Conservation (phyloP, 768 basidiomycete species). For the Lactarius deliciosus region DNA sequence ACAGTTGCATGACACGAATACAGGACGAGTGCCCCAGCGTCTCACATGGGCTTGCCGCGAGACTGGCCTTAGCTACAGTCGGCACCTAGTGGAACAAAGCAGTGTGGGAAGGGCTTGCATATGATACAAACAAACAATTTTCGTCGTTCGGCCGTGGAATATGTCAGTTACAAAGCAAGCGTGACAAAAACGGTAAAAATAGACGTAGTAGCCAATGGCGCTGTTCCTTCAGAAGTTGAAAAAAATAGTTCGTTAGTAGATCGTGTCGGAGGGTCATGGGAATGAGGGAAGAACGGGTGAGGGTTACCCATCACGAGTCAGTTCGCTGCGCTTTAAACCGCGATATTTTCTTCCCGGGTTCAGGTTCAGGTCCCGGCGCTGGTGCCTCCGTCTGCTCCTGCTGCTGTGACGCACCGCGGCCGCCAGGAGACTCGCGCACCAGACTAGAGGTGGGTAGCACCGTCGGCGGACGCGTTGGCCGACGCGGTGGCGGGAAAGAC, state of each 20-base stretch:
- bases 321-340: slow-evolving; percentile 33
- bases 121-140: too few species aligned
- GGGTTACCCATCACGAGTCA: slow-evolving; percentile 11
- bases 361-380: slow-evolving; percentile 16
- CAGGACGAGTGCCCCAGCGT: too few species aligned
- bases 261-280: not conserved
- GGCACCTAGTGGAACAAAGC: too few species aligned
- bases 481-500: slow-evolving; percentile 29
- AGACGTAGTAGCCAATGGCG: too few species aligned
- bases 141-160: too few species aligned
- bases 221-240: not conserved
- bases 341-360: slow-evolving; percentile 30
- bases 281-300: not conserved
- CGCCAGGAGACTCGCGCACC: slow-evolving; percentile 24
- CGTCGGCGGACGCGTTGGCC: slow-evolving; percentile 26
- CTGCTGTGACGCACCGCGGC: too few species aligned
- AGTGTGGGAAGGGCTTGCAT: too few species aligned
- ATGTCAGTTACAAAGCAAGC: not conserved
- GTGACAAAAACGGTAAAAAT: not conserved
- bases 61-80: too few species aligned
- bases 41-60: too few species aligned
- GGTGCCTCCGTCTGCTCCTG: not conserved
- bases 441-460: slow-evolving; percentile 24
- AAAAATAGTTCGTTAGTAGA: not conserved
- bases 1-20: too few species aligned